Percentiles rank a stretch among this genome's conserved stretches.
Evolutionary conservation across 1,284 basidiomycete species (phyloP).

Genomic region (Rhodotorula glutinis): DNA sequence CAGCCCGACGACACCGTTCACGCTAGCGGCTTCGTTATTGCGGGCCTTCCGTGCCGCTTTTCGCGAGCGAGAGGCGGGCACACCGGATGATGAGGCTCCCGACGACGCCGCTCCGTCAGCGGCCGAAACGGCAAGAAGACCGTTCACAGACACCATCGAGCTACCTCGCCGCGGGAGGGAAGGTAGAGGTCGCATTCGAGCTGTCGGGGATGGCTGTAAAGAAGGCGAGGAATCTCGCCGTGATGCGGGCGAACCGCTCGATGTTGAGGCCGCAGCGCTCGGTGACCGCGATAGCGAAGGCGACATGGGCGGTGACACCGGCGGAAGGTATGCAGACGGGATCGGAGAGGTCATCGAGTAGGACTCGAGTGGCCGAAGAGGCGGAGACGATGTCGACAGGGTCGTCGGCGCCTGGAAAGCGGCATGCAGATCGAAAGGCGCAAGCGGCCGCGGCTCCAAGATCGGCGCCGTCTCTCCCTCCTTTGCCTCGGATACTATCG

Average conservation of each 20-base stretch:
- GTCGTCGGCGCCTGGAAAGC: slow-evolving; percentile 25
- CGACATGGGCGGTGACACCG: slow-evolving; percentile 8
- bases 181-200: not conserved
- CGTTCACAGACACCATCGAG: not conserved
- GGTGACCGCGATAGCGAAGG: slow-evolving; percentile 10
- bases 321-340: not conserved
- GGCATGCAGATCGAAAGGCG: slow-evolving; percentile 30
- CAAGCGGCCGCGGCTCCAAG: slow-evolving; percentile 3
- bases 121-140: not conserved
- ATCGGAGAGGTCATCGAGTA: not conserved
- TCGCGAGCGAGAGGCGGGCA: not conserved
- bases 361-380: not conserved
- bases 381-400: not conserved
- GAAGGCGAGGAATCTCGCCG: not conserved
- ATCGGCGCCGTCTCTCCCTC: no score
- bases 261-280: slow-evolving; percentile 5
- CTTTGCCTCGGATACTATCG: no score
- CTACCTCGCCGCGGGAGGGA: no score
- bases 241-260: slow-evolving; percentile 1
- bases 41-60: not conserved
- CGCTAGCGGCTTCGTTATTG: not conserved
- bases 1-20: not conserved
- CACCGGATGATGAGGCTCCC: not conserved
- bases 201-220: not conserved
- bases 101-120: not conserved